These are phyloP conservation scores for Heterobasidion occidentale DNA, from an alignment of 1,284 basidiomycete genomes.

Conservation along the genomic window DNA sequence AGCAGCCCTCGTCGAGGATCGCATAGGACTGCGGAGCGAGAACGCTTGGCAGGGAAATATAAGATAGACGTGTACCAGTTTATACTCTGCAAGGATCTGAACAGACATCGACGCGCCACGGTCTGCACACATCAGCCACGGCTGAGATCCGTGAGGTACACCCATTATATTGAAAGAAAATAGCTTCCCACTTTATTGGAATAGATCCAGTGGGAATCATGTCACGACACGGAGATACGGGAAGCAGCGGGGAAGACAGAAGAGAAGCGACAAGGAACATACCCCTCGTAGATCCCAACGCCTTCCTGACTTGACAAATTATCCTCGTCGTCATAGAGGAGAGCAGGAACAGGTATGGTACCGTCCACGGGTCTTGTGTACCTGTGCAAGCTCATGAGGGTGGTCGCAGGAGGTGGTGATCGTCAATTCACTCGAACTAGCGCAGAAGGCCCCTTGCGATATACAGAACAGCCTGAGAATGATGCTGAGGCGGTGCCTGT, in stretches of 20 bases:
- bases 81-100: no score
- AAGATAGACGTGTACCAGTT: no score
- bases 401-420: background rate
- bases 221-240: background rate
- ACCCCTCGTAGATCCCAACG: slow-evolving; percentile 91
- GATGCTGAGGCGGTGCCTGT: background rate
- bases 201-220: background rate
- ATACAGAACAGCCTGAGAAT: background rate
- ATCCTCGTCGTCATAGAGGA: slow-evolving; percentile 76
- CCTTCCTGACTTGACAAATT: slow-evolving; percentile 65
- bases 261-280: slow-evolving; percentile 20
- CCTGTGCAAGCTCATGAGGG: slow-evolving; percentile 43
- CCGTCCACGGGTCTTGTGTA: slow-evolving; percentile 56
- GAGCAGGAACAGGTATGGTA: slow-evolving; percentile 62
- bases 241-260: slow-evolving; percentile 12
- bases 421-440: background rate
- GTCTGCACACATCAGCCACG: no score
- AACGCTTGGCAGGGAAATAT: no score
- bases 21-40: no score
- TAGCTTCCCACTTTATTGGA: background rate
- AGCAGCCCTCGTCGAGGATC: no score
- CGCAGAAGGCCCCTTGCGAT: background rate
- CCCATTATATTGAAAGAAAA: background rate
- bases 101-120: no score
- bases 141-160: background rate